Percentiles rank a stretch among this genome's conserved stretches.
Conservation (phyloP, 176 grass and related monocot species). For the Bothriochloa decipiens region DNA sequence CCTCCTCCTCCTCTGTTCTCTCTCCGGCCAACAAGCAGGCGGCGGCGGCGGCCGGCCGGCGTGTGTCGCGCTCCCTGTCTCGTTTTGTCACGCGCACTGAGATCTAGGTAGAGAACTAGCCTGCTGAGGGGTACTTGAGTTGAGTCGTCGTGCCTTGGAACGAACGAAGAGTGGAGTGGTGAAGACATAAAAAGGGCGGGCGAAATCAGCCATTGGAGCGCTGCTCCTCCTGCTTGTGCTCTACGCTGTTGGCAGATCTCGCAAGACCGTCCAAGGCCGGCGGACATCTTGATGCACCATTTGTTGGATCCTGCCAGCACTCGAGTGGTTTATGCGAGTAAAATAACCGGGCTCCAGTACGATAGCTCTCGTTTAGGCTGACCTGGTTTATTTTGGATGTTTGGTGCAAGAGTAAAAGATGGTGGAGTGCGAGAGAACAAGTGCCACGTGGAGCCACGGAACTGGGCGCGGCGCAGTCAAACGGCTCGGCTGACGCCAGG, state of each 20-base stretch:
- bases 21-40: neutral
- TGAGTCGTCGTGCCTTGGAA: neutral
- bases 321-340: neutral
- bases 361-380: neutral
- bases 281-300: conserved; percentile 33
- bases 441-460: neutral
- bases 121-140: too few species aligned
- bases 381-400: neutral
- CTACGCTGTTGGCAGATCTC: neutral
- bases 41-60: neutral
- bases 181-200: neutral
- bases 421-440: neutral
- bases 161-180: neutral
- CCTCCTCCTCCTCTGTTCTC: neutral
- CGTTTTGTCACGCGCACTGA: too few species aligned
- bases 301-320: neutral
- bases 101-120: neutral
- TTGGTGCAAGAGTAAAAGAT: neutral
- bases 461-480: neutral
- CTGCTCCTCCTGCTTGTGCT: neutral
- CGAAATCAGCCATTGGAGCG: neutral
- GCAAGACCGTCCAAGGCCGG: conserved; percentile 36
- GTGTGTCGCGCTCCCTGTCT: neutral
- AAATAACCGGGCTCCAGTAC: neutral
- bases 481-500: neutral